Base-by-base conservation (phyloP, 225 moss, liverwort and hornwort species). In the Pleurozium schreberi region DNA sequence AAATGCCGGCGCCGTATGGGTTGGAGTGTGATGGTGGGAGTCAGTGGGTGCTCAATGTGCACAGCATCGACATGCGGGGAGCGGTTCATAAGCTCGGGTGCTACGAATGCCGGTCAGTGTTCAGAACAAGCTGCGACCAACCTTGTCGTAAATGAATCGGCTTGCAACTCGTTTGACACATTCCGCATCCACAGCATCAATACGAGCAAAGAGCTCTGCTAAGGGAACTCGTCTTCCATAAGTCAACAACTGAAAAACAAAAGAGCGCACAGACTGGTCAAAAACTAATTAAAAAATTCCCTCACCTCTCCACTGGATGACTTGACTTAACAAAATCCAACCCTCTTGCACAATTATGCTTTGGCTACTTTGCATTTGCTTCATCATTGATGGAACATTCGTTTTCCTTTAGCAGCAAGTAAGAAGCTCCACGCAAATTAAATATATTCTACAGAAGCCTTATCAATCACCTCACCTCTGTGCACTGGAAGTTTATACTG, bases 91-190 rank as follows among this genome's bases (percentile, higher is more conserved):
- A 78, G 33, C 91, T 90, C 66, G 89, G 88, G 4, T 92, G 92
- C 90, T 83, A 87, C 64, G 91, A 94, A 69, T 94, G 94, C 91
- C 83, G 85, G 91, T 92, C 13, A 71, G 91, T 65, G 27, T 21
- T 40, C 33, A 60, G 45, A 70, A 84, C 43, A 75, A 75, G 43
- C 18, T 75, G 84, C 31, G 45, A 88, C 78, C 58, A 75, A 96
- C 96, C 97, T 98, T 96, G 82, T 98, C 96, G 88, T 92, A 95
- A 77, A 98, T 98, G 90, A 98, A 98, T 89, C 98, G 96, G 66
- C 77, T 83, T 64, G 95, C 96, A 85, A 98, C 96, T 81, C 96
- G 90, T 90, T 96, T 96, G 91, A 98, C 92, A 84, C 93, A 94
- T 53, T 91, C 83, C 66, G 96, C 76, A 93, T 98, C 96, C 90